Base-by-base conservation (phyloP, 2,329 filamentous ascomycete genomes). In the Venturia aucupariae region DNA sequence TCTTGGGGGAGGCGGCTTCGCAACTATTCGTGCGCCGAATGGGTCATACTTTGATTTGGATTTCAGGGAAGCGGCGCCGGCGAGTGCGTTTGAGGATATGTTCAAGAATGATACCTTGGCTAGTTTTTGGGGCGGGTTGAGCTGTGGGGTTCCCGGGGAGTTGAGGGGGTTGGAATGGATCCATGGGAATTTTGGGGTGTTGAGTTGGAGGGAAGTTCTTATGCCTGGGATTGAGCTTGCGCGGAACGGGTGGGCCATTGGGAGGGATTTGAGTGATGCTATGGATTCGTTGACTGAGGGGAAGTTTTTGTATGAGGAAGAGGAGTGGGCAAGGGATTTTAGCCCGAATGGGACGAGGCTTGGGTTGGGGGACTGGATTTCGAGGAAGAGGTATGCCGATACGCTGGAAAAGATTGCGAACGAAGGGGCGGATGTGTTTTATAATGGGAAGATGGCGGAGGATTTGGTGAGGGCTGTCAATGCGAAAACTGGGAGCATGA, bases 1-100 rank as follows among this genome's bases (percentile, higher is more conserved):
- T 19, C 88, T 97, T 66, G 92, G 90, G 24, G 93, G 93, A 7
- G 93, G 93, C 48, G 93, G 93, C 2, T 97, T 97, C 76, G 89
- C 92, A 82, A 80, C 96, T 5, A 84, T 96, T 5, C 86, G 90
- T 60, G 81, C 85, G 41, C 77, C 84, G 19, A 80, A 90, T 65
- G 91, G 91, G n/a, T 79, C 80, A 22, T 95, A 92, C 72, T 91
- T 96, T 72, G 87, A 87, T 65, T 86, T 97, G 69, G 93, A 97
- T 75, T 97, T 96, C 72, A 83, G 93, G 59, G 93, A 97, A 74
- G 86, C 88, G 0, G 93, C 93, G 0, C 93, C 93, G 0, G 89
- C 87, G 0, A 89, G 90, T 0, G 90, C 92, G 0, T 86, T 82
- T 68, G 81, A 92, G 74, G 85, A 95, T 70, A 97, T 97, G 93